Evolutionary conservation across 2,329 filamentous ascomycete species (phyloP).

Genomic region (Penicillium expansum): DNA sequence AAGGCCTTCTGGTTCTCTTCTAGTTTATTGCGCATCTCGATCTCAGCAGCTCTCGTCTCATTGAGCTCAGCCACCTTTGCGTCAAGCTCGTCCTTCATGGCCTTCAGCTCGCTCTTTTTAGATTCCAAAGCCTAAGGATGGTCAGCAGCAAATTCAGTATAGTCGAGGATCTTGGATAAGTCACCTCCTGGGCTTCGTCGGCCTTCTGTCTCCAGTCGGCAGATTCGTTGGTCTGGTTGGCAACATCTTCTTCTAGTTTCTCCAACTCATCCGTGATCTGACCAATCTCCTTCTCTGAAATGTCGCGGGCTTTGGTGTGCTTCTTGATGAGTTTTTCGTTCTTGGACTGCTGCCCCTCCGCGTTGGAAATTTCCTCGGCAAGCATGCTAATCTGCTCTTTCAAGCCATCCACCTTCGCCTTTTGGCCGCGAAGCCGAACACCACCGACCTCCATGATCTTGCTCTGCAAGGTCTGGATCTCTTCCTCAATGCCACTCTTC

Average conservation of each 20-base stretch:
- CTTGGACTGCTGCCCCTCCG: slow-evolving; percentile 86
- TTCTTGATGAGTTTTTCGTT: slow-evolving; percentile 89
- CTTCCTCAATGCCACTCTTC: slow-evolving; percentile 84
- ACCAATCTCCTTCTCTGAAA: slow-evolving; percentile 76
- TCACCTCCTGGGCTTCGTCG: slow-evolving; percentile 72
- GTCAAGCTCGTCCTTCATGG: slow-evolving; percentile 81
- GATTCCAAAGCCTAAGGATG: slow-evolving; percentile 59
- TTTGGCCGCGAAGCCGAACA: slow-evolving; percentile 85
- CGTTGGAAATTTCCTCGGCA: slow-evolving; percentile 76
- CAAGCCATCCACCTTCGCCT: slow-evolving; percentile 82
- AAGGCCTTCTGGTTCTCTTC: slow-evolving; percentile 93
- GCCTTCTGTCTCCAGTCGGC: slow-evolving; percentile 70
- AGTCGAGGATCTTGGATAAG: slow-evolving; percentile 1
- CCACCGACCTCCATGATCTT: slow-evolving; percentile 99
- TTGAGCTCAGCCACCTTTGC: slow-evolving; percentile 83
- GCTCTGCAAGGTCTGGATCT: slow-evolving; percentile 89
- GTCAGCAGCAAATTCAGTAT: slow-evolving; percentile 22
- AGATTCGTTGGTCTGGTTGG: slow-evolving; percentile 71
- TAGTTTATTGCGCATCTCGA: slow-evolving; percentile 97
- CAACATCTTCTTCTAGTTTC: slow-evolving; percentile 73
- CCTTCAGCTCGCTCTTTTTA: slow-evolving; percentile 76
- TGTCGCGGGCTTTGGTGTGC: slow-evolving; percentile 76
- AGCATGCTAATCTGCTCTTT: slow-evolving; percentile 81
- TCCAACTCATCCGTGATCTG: slow-evolving; percentile 70
- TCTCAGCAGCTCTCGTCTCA: slow-evolving; percentile 81